Conservation (phyloP, 2,329 filamentous ascomycete genomes). For the Tolypocladium album region DNA sequence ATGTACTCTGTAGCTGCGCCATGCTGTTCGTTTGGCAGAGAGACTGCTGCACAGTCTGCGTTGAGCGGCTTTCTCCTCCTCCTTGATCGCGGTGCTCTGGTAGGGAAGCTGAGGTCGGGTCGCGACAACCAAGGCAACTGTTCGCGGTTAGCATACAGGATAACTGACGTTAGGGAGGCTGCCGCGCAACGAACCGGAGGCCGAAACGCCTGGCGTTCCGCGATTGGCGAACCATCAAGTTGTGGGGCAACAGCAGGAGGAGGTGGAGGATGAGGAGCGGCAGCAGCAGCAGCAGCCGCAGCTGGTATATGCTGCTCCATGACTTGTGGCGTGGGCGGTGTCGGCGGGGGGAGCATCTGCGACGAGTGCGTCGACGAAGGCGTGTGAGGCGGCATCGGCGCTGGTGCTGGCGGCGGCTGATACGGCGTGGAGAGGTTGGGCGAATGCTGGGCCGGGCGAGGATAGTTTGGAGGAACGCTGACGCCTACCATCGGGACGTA, state of each 20-base stretch:
- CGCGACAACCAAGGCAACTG: conserved; percentile 49
- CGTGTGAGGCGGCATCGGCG: conserved; percentile 34
- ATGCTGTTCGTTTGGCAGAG: conserved; percentile 29
- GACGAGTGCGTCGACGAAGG: conserved; percentile 43
- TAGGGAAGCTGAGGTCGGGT: conserved; percentile 40
- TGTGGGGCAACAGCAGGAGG: background rate
- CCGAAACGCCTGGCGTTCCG: conserved; percentile 25
- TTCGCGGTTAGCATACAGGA: conserved; percentile 3
- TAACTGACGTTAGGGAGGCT: too few species aligned
- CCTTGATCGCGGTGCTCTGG: conserved; percentile 22
- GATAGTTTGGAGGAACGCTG: conserved; percentile 33
- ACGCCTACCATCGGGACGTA: conserved; percentile 42
- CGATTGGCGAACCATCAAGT: conserved; percentile 3
- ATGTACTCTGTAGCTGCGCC: conserved; percentile 18
- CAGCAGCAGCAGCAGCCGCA: conserved; percentile 3
- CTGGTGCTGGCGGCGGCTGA: conserved; percentile 37
- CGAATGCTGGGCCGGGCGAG: conserved; percentile 37
- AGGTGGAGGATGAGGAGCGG: background rate
- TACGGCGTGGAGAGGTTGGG: conserved; percentile 46
- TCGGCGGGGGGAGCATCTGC: conserved; percentile 29
- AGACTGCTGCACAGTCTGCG: conserved; percentile 26
- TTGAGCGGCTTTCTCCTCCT: conserved; percentile 31
- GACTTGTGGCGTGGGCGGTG: conserved; percentile 34
- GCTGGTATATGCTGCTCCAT: conserved; percentile 15
- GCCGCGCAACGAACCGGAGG: conserved; percentile 35